A percentile compares a stretch with the other conserved stretches of the same genome.
phyloP scores from a whole-genome alignment of 805 yeast genomes.

The Myxozyma geophila region DNA sequence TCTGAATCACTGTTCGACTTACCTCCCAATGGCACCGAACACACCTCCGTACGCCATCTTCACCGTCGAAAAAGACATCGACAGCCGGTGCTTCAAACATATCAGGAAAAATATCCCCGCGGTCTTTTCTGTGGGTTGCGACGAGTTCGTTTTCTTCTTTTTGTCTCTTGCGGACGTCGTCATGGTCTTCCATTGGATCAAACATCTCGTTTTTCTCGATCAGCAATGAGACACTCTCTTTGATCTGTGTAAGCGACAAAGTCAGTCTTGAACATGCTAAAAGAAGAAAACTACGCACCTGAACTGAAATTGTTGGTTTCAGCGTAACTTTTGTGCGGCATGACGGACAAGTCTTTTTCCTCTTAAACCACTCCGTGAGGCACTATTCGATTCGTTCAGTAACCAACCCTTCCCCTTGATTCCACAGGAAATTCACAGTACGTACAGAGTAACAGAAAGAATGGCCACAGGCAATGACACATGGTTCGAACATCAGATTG shows the following conservation, averaged over 20 bases:
- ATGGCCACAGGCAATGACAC: constrained; percentile 36
- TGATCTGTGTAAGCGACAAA: constrained; percentile 11
- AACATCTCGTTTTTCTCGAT: constrained; percentile 15
- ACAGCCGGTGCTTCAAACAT: constrained; percentile 49
- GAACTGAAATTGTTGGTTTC: constrained; percentile 27
- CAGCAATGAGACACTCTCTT: constrained; percentile 14
- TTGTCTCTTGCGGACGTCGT: constrained; percentile 4
- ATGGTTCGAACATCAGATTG: constrained; percentile 36
- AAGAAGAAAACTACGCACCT: constrained; percentile 7
- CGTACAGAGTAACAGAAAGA: constrained; percentile 35
- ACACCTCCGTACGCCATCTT: constrained; percentile 71
- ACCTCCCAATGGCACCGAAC: constrained; percentile 74
- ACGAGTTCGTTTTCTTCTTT: constrained; percentile 16
- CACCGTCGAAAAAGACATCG: constrained; percentile 56
- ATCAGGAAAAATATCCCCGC: constrained; percentile 49
- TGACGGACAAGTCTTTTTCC: constrained; percentile 28
- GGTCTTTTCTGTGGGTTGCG: constrained; percentile 43
- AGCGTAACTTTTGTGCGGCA: constrained; percentile 19
- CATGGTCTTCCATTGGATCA: constrained; percentile 21
- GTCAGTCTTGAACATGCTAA: not conserved
- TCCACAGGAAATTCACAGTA: not conserved
- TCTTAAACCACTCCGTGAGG: constrained; percentile 28
- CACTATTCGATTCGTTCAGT: constrained; percentile 20
- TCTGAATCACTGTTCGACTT: not conserved
- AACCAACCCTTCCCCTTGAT: not conserved